Percentiles rank a stretch among this genome's conserved stretches.
phyloP scores from a whole-genome alignment of 805 yeast species.

The Suhomyces pyralidae region DNA sequence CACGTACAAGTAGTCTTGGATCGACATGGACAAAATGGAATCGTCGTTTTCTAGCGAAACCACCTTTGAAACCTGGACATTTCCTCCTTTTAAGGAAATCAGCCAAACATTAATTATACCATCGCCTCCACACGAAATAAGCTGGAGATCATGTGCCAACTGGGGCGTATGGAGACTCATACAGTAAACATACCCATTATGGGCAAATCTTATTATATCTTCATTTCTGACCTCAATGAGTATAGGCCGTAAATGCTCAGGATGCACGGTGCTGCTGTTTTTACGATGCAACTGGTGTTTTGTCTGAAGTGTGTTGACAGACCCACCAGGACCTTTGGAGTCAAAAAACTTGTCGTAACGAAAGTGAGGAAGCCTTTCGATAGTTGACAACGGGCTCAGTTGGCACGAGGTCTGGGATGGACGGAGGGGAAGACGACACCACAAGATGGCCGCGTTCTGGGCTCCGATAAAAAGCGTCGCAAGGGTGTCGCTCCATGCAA shows the following conservation, averaged over 20 bases:
- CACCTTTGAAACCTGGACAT: conserved; percentile 11
- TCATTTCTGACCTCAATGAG: conserved; percentile 65
- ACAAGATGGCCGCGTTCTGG: conserved; percentile 85
- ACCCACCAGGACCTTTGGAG: conserved; percentile 81
- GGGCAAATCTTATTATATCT: conserved; percentile 78
- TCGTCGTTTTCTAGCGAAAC: conserved; percentile 59
- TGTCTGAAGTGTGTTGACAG: conserved; percentile 27
- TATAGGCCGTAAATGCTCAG: conserved; percentile 13
- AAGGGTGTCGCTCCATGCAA: conserved; percentile 60
- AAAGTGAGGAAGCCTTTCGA: conserved; percentile 46
- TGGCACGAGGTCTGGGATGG: neutral
- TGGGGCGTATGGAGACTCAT: conserved; percentile 40
- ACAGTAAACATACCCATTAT: conserved; percentile 84
- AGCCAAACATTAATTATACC: conserved; percentile 85
- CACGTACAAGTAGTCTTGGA: conserved; percentile 69
- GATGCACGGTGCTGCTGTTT: conserved; percentile 9
- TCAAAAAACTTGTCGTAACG: conserved; percentile 86
- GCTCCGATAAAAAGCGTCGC: conserved; percentile 79
- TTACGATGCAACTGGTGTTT: conserved; percentile 21
- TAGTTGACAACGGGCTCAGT: neutral
- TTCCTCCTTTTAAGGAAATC: conserved; percentile 7
- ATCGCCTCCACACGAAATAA: conserved; percentile 78
- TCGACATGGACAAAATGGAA: conserved; percentile 67
- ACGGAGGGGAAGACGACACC: conserved; percentile 45
- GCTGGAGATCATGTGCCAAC: conserved; percentile 9